Percentiles rank a stretch among this genome's conserved stretches.
Conservation (phyloP, 73 alveolate species). For the Vitrella brassicaformis region DNA sequence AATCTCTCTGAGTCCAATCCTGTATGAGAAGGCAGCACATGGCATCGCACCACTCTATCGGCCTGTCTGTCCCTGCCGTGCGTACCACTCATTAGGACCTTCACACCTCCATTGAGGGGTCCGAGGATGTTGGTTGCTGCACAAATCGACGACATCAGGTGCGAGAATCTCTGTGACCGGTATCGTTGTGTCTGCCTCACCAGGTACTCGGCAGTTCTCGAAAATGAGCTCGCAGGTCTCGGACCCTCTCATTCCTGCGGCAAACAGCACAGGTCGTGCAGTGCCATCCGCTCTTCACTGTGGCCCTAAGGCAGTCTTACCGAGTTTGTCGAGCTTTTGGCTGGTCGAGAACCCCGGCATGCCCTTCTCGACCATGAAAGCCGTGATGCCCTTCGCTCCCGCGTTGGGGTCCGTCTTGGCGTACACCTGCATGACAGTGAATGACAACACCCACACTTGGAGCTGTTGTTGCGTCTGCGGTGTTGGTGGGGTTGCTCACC, state of each 20-base stretch:
- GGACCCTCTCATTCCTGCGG: slow-evolving; percentile 65
- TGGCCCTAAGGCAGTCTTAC: slow-evolving; percentile 11
- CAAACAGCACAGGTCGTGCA: no score
- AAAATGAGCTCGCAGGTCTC: slow-evolving; percentile 73
- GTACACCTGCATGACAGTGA: no score
- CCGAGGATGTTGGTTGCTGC: slow-evolving; percentile 71
- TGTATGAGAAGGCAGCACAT: no score
- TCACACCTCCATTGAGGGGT: slow-evolving; percentile 60
- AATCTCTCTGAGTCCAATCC: slow-evolving; percentile 81
- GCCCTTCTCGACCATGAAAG: slow-evolving; percentile 69
- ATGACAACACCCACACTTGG: no score
- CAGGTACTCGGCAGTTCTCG: slow-evolving; percentile 76
- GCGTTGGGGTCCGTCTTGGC: slow-evolving; percentile 74
- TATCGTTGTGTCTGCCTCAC: no score
- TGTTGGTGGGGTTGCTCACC: no score
- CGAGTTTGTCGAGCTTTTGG: slow-evolving; percentile 68
- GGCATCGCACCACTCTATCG: no score
- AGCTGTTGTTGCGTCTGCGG: no score
- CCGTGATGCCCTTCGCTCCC: slow-evolving; percentile 67
- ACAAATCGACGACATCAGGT: no score
- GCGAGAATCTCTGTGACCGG: no score
- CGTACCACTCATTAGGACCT: slow-evolving; percentile 74
- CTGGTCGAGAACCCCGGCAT: slow-evolving; percentile 69
- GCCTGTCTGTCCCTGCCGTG: no score
- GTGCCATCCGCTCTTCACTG: no score